These are phyloP conservation scores for Camellia sinensis DNA, from an alignment of 148 eudicot species.

Conservation along the genomic window DNA sequence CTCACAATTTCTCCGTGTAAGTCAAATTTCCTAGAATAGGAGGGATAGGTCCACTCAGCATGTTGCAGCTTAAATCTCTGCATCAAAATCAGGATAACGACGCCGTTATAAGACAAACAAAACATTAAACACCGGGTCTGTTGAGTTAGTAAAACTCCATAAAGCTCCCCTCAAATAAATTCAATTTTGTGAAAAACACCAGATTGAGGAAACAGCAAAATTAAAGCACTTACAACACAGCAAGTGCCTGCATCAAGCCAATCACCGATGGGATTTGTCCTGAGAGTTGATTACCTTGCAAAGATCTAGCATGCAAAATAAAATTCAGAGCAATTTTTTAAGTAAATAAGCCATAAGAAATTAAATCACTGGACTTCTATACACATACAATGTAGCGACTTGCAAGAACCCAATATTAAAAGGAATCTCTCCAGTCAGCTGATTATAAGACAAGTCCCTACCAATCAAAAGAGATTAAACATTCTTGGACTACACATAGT, in stretches of 20 bases:
- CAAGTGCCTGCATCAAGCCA: slow-evolving; percentile 99
- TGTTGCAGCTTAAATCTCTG: slow-evolving; percentile 90
- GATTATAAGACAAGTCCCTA: slow-evolving; percentile 95
- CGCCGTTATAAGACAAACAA: background rate
- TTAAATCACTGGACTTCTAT: background rate
- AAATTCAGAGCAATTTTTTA: background rate
- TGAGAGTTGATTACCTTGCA: slow-evolving; percentile 83
- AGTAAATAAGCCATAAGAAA: background rate
- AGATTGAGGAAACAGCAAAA: background rate
- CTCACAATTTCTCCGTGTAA: slow-evolving; percentile 93
- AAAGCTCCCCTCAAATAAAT: background rate
- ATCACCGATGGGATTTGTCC: slow-evolving; percentile 89
- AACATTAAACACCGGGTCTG: background rate
- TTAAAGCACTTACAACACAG: slow-evolving; percentile 72
- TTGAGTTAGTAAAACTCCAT: background rate
- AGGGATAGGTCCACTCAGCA: slow-evolving; percentile 84
- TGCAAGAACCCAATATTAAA: slow-evolving; percentile 95
- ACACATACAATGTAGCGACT: slow-evolving; percentile 91
- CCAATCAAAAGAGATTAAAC: slow-evolving; percentile 8
- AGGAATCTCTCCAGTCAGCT: slow-evolving; percentile 86
- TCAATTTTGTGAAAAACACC: background rate
- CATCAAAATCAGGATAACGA: background rate
- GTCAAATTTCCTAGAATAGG: slow-evolving; percentile 89
- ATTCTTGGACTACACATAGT: background rate
- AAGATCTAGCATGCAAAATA: slow-evolving; percentile 40